These are phyloP conservation scores for Solanum megistacrolobum DNA, from an alignment of 257 asterid species.

Conservation along the genomic window DNA sequence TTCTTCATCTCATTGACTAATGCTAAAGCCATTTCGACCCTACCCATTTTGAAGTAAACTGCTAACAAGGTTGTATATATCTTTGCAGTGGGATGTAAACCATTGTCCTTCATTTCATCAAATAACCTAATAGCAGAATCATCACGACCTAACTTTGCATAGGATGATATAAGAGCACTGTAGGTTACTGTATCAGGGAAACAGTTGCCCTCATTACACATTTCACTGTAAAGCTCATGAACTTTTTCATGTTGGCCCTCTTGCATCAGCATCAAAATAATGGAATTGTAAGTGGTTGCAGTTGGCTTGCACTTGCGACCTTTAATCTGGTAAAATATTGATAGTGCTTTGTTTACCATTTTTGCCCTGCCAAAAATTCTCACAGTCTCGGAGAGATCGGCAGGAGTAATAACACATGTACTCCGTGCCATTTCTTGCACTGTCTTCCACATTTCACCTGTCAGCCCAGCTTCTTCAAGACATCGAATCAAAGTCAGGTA, in stretches of 20 bases:
- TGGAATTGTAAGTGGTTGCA: conserved; percentile 67
- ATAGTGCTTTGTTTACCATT: conserved; percentile 72
- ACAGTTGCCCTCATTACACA: conserved; percentile 71
- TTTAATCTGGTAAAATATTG: conserved; percentile 64
- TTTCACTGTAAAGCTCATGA: conserved; percentile 74
- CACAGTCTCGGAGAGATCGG: conserved; percentile 55
- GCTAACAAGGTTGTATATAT: conserved; percentile 64
- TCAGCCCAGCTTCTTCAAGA: conserved; percentile 51
- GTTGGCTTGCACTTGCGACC: conserved; percentile 72
- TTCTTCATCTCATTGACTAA: conserved; percentile 67
- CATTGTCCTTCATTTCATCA: conserved; percentile 79
- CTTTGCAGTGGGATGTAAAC: conserved; percentile 65
- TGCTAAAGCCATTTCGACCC: conserved; percentile 50
- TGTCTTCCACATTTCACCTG: conserved; percentile 74
- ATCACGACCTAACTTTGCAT: conserved; percentile 50
- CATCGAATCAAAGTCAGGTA: conserved; percentile 63
- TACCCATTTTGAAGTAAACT: conserved; percentile 51
- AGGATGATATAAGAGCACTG: conserved; percentile 64
- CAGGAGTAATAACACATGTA: conserved; percentile 42
- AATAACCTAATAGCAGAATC: conserved; percentile 66
- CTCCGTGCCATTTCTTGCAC: conserved; percentile 72
- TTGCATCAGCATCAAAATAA: conserved; percentile 78
- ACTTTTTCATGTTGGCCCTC: conserved; percentile 79
- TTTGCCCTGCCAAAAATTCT: conserved; percentile 57
- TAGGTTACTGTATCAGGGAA: conserved; percentile 76